Conservation (phyloP, 1,284 basidiomycete genomes). For the Pyrrhoderma noxium region DNA sequence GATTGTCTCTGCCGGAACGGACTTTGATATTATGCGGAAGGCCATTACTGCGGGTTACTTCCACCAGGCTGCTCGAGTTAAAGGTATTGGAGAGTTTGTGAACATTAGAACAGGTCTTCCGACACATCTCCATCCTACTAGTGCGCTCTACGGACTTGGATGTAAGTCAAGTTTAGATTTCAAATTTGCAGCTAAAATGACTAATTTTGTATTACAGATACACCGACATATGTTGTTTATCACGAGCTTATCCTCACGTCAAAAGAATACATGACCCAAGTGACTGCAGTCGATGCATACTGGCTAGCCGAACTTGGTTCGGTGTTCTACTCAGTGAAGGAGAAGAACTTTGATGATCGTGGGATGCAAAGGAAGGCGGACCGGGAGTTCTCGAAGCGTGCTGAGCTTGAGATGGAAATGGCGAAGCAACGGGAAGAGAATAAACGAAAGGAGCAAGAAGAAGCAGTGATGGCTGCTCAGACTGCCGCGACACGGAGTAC, state of each 20-base stretch:
- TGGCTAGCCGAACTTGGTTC: slow-evolving; percentile 94
- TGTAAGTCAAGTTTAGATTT: slow-evolving; percentile 52
- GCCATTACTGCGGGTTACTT: slow-evolving; percentile 98
- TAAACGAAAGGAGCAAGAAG: slow-evolving; percentile 56
- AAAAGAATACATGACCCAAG: slow-evolving; percentile 96
- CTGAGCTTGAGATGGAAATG: slow-evolving; percentile 88
- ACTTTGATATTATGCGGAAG: slow-evolving; percentile 94
- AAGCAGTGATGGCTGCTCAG: slow-evolving; percentile 48
- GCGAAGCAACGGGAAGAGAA: slow-evolving; percentile 71
- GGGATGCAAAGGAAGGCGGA: slow-evolving; percentile 68
- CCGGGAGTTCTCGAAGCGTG: slow-evolving; percentile 82
- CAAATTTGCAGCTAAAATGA: slow-evolving; percentile 20
- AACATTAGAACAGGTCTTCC: slow-evolving; percentile 94
- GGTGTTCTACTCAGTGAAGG: slow-evolving; percentile 91
- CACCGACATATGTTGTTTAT: slow-evolving; percentile 94
- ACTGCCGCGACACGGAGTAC: slow-evolving; percentile 46
- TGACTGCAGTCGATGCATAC: slow-evolving; percentile 90
- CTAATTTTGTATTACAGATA: slow-evolving; percentile 45
- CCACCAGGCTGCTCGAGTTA: slow-evolving; percentile 96
- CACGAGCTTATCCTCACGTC: slow-evolving; percentile 94
- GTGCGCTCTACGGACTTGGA: slow-evolving; percentile 92
- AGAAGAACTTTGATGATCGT: slow-evolving; percentile 89
- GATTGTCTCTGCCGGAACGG: slow-evolving; percentile 83
- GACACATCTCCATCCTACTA: slow-evolving; percentile 93
- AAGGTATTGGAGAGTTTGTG: slow-evolving; percentile 98